Evolutionary conservation across 23 red algal genomes (phyloP).

Genomic region (Gracilariopsis chorda): DNA sequence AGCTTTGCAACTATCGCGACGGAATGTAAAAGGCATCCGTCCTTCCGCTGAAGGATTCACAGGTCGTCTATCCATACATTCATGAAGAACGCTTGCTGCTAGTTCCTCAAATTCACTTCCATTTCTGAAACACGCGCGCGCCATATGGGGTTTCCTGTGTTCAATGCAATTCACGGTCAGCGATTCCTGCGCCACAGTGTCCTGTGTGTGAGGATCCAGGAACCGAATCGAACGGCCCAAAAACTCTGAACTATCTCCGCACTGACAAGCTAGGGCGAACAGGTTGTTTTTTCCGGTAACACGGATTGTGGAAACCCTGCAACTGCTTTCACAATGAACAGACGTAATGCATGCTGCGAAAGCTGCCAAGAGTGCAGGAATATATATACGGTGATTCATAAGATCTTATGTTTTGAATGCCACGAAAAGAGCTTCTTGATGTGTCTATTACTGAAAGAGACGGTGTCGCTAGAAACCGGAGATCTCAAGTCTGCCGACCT

Average conservation of each 20-base stretch:
- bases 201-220: background rate
- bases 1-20: background rate
- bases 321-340: background rate
- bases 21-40: background rate
- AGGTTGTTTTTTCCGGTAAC: constrained; percentile 35
- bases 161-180: constrained; percentile 45
- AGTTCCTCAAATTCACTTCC: background rate
- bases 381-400: too few relatives aligned
- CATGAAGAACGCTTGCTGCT: constrained; percentile 6
- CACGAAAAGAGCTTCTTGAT: too few relatives aligned
- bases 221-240: constrained; percentile 13
- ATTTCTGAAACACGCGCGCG: background rate
- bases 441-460: too few relatives aligned
- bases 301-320: constrained; percentile 1
- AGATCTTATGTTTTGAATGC: too few relatives aligned
- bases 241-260: background rate
- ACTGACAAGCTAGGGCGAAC: constrained; percentile 30
- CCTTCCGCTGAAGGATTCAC: constrained; percentile 12
- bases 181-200: constrained; percentile 14
- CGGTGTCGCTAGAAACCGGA: too few relatives aligned
- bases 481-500: too few relatives aligned
- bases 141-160: background rate
- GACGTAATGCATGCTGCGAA: too few relatives aligned
- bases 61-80: constrained; percentile 10
- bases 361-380: too few relatives aligned